phyloP scores from a whole-genome alignment of 164 flowering plant genomes.

The Euptelea pleiosperma region DNA sequence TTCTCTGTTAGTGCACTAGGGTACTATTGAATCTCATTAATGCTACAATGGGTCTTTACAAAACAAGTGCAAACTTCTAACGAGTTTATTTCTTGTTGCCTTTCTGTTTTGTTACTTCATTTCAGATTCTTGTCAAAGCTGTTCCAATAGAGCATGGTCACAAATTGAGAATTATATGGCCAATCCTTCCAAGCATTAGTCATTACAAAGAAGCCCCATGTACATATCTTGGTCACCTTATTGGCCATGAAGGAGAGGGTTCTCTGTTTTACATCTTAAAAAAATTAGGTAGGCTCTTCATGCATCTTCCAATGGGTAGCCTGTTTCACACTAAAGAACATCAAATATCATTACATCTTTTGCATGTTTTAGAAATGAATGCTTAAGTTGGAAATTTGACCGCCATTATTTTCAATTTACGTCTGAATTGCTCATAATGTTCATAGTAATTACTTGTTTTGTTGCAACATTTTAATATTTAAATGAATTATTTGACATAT shows the following conservation, averaged over 20 bases:
- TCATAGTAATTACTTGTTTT: no score
- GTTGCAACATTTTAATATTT: no score
- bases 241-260: constrained; percentile 99
- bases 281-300: constrained; percentile 62
- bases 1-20: no score
- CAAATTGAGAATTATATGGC: constrained; percentile 76
- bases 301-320: neutral
- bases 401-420: neutral
- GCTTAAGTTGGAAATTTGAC: neutral
- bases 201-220: constrained; percentile 84
- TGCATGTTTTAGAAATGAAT: neutral
- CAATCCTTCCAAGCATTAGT: constrained; percentile 69
- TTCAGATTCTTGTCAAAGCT: constrained; percentile 82
- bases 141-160: constrained; percentile 89
- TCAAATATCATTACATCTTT: neutral
- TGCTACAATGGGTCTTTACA: no score
- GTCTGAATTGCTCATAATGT: no score
- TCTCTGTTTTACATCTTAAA: constrained; percentile 81
- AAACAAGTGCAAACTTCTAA: neutral
- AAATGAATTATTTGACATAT: no score
- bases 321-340: neutral
- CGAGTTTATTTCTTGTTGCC: neutral
- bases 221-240: constrained; percentile 88
- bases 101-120: constrained; percentile 13
- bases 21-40: no score